Conservation (phyloP, 139 green algal genomes). For the Micractinium conductrix region DNA sequence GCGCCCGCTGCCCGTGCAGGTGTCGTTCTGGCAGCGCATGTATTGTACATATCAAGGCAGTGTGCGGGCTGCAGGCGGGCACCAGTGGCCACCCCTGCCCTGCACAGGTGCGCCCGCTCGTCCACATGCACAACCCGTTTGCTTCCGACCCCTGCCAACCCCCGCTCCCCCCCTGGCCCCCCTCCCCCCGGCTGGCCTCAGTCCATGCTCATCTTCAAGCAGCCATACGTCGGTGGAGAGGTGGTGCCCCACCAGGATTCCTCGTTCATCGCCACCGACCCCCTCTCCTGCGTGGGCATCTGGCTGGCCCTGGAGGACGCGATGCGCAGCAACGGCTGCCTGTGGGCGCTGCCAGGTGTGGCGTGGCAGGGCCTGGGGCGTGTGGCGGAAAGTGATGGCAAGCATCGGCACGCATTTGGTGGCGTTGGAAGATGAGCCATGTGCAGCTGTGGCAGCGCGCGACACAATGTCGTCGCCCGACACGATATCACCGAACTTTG, state of each 20-base stretch:
- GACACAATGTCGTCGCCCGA: no score
- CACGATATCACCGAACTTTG: no score
- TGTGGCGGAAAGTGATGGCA: no score
- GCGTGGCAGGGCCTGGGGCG: no score
- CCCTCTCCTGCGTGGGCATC: conserved; percentile 82
- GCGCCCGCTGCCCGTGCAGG: conserved; percentile 89
- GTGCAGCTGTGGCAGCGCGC: no score
- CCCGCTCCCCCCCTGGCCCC: background rate
- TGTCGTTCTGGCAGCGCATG: no score
- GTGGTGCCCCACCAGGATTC: conserved; percentile 92
- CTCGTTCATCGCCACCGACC: conserved; percentile 92
- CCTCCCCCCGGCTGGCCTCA: background rate
- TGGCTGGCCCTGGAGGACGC: conserved; percentile 97
- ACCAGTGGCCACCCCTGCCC: background rate
- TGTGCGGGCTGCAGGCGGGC: no score
- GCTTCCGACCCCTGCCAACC: background rate
- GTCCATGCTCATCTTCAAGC: conserved; percentile 74
- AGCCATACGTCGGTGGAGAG: conserved; percentile 89
- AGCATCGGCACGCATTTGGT: no score
- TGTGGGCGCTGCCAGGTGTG: conserved; percentile 78
- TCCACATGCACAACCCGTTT: background rate
- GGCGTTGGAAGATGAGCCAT: no score
- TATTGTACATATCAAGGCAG: no score
- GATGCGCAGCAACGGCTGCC: conserved; percentile 89
- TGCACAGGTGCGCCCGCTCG: background rate